These are phyloP conservation scores for Trypanosoma boissoni DNA, from an alignment of 208 protist genomes.

Conservation along the genomic window DNA sequence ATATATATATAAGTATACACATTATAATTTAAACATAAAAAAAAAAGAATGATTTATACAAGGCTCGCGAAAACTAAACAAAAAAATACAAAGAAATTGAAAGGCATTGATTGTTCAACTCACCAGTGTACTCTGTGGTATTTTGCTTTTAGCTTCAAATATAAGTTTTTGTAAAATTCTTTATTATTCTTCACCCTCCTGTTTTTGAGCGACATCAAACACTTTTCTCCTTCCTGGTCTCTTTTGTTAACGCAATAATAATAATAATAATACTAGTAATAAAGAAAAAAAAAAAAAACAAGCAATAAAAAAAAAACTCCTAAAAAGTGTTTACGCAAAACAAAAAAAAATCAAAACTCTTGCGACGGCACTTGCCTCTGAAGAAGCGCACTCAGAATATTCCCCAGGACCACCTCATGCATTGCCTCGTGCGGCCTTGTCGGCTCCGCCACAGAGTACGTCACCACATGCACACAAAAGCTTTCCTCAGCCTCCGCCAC, in stretches of 20 bases:
- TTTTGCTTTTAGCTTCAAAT: too few species aligned
- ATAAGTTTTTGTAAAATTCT: too few species aligned
- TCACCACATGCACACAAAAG: constrained; percentile 13
- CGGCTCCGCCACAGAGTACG: constrained; percentile 3
- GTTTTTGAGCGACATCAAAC: too few species aligned
- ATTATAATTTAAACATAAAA: background rate
- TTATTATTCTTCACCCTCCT: background rate
- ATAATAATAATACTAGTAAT: too few species aligned
- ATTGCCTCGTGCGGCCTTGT: constrained; percentile 10
- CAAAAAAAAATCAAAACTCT: background rate
- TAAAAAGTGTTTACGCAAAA: background rate
- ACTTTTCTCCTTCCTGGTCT: too few species aligned
- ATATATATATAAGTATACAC: background rate
- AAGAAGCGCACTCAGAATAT: constrained; percentile 15
- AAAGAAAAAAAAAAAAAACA: background rate
- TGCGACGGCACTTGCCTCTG: background rate
- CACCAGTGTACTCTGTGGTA: too few species aligned
- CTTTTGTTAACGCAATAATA: too few species aligned
- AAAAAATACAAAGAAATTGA: too few species aligned
- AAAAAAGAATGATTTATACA: too few species aligned
- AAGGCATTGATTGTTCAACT: too few species aligned
- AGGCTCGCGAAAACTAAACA: too few species aligned
- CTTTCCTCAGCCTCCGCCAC: constrained; percentile 4
- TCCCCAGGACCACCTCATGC: constrained; percentile 20
- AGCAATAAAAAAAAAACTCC: background rate